A percentile compares a stretch with the other conserved stretches of the same genome.
These are phyloP conservation scores for Lactifluus pinguis DNA, from an alignment of 768 basidiomycete genomes.

Conservation along the genomic window DNA sequence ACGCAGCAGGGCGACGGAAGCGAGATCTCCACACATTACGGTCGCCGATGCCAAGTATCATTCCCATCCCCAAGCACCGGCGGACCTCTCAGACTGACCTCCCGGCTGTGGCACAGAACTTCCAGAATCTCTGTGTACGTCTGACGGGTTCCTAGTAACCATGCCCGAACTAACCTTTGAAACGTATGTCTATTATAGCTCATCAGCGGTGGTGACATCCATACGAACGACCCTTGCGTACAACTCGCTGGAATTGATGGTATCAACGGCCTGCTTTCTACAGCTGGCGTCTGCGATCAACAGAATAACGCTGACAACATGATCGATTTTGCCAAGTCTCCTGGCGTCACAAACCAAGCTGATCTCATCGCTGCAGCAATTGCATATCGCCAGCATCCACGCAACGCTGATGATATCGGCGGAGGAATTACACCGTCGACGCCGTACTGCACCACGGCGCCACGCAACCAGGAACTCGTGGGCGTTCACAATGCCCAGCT, in stretches of 20 bases:
- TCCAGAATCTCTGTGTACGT: slow-evolving; percentile 36
- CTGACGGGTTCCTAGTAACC: too few species aligned
- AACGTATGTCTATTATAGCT: slow-evolving; percentile 12
- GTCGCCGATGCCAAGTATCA: not conserved
- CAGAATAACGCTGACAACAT: slow-evolving; percentile 42
- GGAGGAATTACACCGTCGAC: slow-evolving; percentile 36
- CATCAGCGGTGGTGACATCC: slow-evolving; percentile 34
- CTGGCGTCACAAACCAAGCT: slow-evolving; percentile 32
- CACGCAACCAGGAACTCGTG: slow-evolving; percentile 39
- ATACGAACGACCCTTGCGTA: slow-evolving; percentile 35
- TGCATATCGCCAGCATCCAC: slow-evolving; percentile 34
- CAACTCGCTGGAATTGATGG: slow-evolving; percentile 33
- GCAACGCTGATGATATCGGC: slow-evolving; percentile 34
- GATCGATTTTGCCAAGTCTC: slow-evolving; percentile 41
- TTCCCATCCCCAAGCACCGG: not conserved
- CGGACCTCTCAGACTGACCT: slow-evolving; percentile 30
- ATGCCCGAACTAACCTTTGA: not conserved
- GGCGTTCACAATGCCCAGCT: slow-evolving; percentile 47
- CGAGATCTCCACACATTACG: slow-evolving; percentile 3
- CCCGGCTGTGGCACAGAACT: slow-evolving; percentile 31
- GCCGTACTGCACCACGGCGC: slow-evolving; percentile 47
- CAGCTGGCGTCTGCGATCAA: slow-evolving; percentile 40
- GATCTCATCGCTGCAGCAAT: slow-evolving; percentile 36
- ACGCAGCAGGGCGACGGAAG: slow-evolving; percentile 9
- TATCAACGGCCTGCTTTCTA: slow-evolving; percentile 37